Evolutionary conservation across 441 rosid species (phyloP).

Genomic region (Euphorbia corollata): DNA sequence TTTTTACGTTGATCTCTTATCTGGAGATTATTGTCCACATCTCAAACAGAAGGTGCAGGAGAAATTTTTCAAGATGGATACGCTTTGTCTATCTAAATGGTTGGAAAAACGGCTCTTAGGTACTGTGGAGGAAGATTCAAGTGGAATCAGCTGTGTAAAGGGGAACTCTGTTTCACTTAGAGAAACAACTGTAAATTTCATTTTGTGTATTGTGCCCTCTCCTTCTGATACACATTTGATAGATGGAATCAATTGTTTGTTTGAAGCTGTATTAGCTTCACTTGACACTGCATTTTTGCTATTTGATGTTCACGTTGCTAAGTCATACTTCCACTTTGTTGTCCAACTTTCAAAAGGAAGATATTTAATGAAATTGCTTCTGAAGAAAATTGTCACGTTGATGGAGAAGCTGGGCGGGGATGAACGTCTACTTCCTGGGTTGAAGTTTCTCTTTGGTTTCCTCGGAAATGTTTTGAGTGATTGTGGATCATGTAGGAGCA

Average conservation of each 20-base stretch:
- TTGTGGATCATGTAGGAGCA: constrained; percentile 50
- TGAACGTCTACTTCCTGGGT: constrained; percentile 73
- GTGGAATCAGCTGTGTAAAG: constrained; percentile 44
- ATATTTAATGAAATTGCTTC: constrained; percentile 53
- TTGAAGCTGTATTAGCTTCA: constrained; percentile 75
- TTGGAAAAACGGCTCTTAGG: constrained; percentile 91
- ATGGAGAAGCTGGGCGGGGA: constrained; percentile 77
- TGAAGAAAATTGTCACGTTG: constrained; percentile 59
- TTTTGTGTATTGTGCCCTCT: constrained; percentile 55
- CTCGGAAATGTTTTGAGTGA: constrained; percentile 70
- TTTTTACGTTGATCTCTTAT: constrained; percentile 80
- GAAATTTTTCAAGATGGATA: constrained; percentile 70
- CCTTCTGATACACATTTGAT: constrained; percentile 39
- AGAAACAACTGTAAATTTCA: constrained; percentile 84
- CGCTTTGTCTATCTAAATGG: constrained; percentile 66
- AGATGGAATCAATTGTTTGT: constrained; percentile 67
- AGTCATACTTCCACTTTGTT: constrained; percentile 75
- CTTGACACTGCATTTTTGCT: constrained; percentile 84
- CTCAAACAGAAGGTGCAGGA: constrained; percentile 58
- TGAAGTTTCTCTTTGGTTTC: constrained; percentile 81
- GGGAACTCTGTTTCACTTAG: constrained; percentile 63
- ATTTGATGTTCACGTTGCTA: constrained; percentile 72
- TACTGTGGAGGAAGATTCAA: constrained; percentile 46
- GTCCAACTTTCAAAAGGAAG: constrained; percentile 83
- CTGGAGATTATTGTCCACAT: constrained; percentile 55